Base-by-base conservation (phyloP, 768 basidiomycete species). In the Kondoa subrosea region DNA sequence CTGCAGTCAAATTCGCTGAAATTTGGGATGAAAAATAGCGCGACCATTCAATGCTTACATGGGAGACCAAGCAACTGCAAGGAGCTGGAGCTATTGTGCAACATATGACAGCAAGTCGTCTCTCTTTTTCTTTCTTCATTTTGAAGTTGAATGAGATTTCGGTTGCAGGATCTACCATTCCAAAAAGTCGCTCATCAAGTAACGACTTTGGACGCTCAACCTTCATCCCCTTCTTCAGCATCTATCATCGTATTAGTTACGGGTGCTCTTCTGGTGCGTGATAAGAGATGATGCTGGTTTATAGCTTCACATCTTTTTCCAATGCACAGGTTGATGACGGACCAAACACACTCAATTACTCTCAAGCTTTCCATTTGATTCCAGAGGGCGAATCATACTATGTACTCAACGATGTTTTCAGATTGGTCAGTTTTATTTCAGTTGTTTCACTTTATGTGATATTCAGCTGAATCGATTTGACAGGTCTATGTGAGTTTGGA, bases 301-400 rank as follows among this genome's bases (percentile, higher is more conserved):
- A 57, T 34, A 16, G 29, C 17, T 30, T 34, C 32, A 56, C n/a
- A 60, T 69, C 61, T n/a, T 26, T 72, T 90, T 68, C 89, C 84
- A 50, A 21, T 50, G 21, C 21, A 21, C 40, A 50, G 40, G 40
- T 97, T 71, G 92, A 96, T 73, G 89, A 87, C 70, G 81, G 81
- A 71, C 57, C 78, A 67, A 87, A 88, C 72, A 84, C 89, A n/a
- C 80, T 99, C 67, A 85, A 84, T 74, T 99, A 89, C 81, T 88
- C 85, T 71, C 95, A 99, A 79, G 81, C 85, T 70, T 99, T 99
- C 84, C 90, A 93, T 72, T 84, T 99, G 68, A 81, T 88, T 65
- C 85, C 83, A 30, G 88, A 92, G 1, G 83, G 81, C 3, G 73
- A 71, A 25, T 83, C 83, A 72, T 92, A 87, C 81, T 96, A 85